A percentile compares a stretch with the other conserved stretches of the same genome.
phyloP scores from a whole-genome alignment of 441 rosid genomes.

The Metrosideros polymorpha region DNA sequence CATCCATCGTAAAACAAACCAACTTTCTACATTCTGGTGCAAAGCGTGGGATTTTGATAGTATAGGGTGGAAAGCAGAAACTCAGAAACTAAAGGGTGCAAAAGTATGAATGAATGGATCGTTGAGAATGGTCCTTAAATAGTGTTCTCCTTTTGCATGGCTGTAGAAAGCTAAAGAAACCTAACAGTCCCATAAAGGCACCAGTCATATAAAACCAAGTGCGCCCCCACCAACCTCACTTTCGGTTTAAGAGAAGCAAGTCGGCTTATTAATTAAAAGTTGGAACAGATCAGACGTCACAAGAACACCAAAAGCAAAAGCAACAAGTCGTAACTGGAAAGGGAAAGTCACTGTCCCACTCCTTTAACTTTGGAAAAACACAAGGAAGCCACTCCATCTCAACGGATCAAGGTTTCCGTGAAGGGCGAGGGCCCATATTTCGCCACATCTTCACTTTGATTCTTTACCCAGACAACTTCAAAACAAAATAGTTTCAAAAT shows the following conservation, averaged over 20 bases:
- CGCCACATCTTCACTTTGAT: too few species aligned
- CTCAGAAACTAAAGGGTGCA: neutral
- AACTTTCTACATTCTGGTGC: neutral
- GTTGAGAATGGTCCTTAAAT: neutral
- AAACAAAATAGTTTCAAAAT: too few species aligned
- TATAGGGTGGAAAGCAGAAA: neutral
- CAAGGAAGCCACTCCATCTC: neutral
- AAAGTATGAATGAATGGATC: neutral
- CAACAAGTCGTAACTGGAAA: neutral
- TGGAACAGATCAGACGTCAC: neutral
- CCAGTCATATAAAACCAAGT: neutral
- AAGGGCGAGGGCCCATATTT: too few species aligned
- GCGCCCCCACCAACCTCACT: neutral
- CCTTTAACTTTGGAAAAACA: neutral
- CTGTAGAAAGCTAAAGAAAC: neutral
- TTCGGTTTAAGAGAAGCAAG: neutral
- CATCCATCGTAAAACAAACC: neutral
- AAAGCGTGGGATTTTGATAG: neutral
- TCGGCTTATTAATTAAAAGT: neutral
- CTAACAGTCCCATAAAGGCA: neutral
- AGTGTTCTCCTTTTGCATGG: neutral
- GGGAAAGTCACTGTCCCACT: neutral
- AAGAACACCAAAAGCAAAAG: neutral
- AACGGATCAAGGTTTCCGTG: neutral
- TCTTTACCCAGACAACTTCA: too few species aligned